Evolutionary conservation across 2,329 filamentous ascomycete species (phyloP).

Genomic region (Cordyceps tenuipes): DNA sequence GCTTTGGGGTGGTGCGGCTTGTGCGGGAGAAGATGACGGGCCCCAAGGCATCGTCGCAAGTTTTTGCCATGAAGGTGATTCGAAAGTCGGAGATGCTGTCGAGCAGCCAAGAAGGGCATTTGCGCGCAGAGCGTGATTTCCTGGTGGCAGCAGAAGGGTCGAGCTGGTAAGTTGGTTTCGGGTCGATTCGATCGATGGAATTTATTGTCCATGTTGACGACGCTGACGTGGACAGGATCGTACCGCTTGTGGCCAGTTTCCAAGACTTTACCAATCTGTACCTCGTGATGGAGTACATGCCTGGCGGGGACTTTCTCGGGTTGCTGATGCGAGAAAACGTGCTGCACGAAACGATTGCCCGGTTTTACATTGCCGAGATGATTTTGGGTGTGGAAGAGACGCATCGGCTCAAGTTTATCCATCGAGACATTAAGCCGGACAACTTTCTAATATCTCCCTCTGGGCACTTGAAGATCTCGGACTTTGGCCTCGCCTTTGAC

Average conservation of each 20-base stretch:
- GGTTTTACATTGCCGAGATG: constrained; percentile 93
- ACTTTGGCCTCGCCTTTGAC: constrained; percentile 92
- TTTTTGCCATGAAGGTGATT: constrained; percentile 97
- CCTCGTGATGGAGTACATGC: constrained; percentile 97
- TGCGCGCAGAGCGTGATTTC: constrained; percentile 87
- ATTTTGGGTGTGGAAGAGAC: constrained; percentile 89
- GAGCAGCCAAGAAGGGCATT: constrained; percentile 84
- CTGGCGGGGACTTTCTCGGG: constrained; percentile 87
- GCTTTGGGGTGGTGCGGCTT: constrained; percentile 84
- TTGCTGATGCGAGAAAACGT: constrained; percentile 78
- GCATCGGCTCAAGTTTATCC: constrained; percentile 81
- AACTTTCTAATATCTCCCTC: constrained; percentile 88
- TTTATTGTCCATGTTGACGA: background rate
- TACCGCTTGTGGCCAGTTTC: constrained; percentile 80
- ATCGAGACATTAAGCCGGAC: constrained; percentile 93
- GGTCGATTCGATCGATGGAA: too few relatives aligned
- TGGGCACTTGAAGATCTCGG: constrained; percentile 89
- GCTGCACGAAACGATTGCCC: constrained; percentile 67
- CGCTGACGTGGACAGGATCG: constrained; percentile 48
- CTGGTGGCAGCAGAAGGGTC: constrained; percentile 83
- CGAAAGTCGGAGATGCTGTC: constrained; percentile 88
- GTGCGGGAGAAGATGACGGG: constrained; percentile 55
- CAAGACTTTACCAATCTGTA: constrained; percentile 81
- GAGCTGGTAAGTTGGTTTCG: constrained; percentile 47
- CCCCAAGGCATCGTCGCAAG: constrained; percentile 34